Evolutionary conservation across 768 basidiomycete species (phyloP).

Genomic region (Suillus ampliporus): DNA sequence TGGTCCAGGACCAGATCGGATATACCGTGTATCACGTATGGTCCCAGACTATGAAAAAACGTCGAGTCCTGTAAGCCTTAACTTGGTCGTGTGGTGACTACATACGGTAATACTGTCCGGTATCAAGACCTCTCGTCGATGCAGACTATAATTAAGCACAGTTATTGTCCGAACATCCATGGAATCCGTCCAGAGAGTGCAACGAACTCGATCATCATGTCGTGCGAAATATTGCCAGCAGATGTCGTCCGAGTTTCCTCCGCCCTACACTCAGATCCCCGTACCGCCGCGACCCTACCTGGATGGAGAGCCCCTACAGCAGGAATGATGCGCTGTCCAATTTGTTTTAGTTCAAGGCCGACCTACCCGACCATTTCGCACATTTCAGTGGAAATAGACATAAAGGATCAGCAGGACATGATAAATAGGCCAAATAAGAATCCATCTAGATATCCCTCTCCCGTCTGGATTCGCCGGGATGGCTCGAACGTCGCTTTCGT

Average conservation of each 20-base stretch:
- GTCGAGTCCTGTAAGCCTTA: too few species aligned
- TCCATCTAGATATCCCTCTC: slow-evolving; percentile 5
- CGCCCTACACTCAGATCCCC: not conserved
- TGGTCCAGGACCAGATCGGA: too few species aligned
- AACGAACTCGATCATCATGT: not conserved
- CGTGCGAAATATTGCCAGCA: not conserved
- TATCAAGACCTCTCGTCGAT: too few species aligned
- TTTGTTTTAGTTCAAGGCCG: not conserved
- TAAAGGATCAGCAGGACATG: slow-evolving; percentile 1
- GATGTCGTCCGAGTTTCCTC: slow-evolving; percentile 2
- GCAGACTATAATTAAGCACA: too few species aligned
- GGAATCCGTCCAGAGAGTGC: not conserved
- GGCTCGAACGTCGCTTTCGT: slow-evolving; percentile 19
- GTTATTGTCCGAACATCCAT: slow-evolving; percentile 1
- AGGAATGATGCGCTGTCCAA: not conserved
- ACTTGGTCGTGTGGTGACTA: too few species aligned
- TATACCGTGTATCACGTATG: too few species aligned
- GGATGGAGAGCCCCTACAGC: not conserved
- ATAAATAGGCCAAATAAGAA: not conserved
- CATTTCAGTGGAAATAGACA: not conserved
- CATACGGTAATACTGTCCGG: too few species aligned
- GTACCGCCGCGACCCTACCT: not conserved
- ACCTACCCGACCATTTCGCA: not conserved
- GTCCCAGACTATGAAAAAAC: too few species aligned
- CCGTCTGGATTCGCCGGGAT: slow-evolving; percentile 16